These are phyloP conservation scores for Chytriomyces confervae DNA, from an alignment of 192 early-diverging fungal species.

Conservation along the genomic window DNA sequence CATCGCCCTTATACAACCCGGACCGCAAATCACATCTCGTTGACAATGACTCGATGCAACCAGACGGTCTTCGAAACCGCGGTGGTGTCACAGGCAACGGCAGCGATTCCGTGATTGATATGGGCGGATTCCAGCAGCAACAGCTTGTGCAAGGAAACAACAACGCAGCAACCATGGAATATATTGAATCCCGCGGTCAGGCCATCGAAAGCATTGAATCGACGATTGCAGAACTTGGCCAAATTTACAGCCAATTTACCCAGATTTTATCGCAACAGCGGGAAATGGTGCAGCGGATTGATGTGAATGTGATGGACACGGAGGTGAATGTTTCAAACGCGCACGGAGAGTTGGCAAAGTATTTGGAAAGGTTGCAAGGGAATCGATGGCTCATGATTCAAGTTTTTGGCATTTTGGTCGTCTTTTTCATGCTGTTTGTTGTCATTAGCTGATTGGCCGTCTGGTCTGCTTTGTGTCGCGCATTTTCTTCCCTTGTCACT, in stretches of 20 bases:
- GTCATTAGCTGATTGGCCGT: slow-evolving; percentile 38
- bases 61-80: slow-evolving; percentile 28
- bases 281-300: slow-evolving; percentile 89
- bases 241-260: slow-evolving; percentile 87
- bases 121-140: slow-evolving; percentile 57
- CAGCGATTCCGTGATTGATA: slow-evolving; percentile 52
- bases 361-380: slow-evolving; percentile 88
- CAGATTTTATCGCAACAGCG: slow-evolving; percentile 85
- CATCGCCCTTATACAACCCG: slow-evolving; percentile 70
- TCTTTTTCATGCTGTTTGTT: slow-evolving; percentile 84
- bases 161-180: slow-evolving; percentile 67
- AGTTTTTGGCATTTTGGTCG: slow-evolving; percentile 86
- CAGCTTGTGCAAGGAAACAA: slow-evolving; percentile 61
- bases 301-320: slow-evolving; percentile 91
- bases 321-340: slow-evolving; percentile 91
- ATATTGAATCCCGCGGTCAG: slow-evolving; percentile 85
- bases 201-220: slow-evolving; percentile 96
- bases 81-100: neutral
- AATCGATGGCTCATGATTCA: slow-evolving; percentile 98
- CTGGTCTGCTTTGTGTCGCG: too few species aligned
- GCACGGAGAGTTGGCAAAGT: slow-evolving; percentile 87
- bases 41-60: slow-evolving; percentile 19
- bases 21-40: slow-evolving; percentile 46
- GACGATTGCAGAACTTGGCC: slow-evolving; percentile 94
- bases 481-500: too few species aligned